Percentiles rank a stretch among this genome's conserved stretches.
phyloP scores from a whole-genome alignment of 2,329 filamentous ascomycete genomes.

The Xylariaceae sp. region DNA sequence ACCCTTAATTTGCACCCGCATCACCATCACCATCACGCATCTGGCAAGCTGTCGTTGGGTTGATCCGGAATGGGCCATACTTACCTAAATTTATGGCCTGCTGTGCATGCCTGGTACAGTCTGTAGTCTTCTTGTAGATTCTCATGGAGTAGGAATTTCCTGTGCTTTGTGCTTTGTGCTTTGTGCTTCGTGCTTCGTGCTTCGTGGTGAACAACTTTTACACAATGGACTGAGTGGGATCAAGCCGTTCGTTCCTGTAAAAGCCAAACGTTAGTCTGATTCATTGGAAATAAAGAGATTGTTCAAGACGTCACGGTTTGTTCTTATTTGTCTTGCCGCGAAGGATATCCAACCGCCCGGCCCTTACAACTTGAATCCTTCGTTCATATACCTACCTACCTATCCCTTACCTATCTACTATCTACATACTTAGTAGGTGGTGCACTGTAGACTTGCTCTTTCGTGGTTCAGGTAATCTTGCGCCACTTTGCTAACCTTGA shows the following conservation, averaged over 20 bases:
- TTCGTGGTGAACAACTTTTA: no score
- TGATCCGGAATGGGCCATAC: background rate
- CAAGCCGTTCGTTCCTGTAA: no score
- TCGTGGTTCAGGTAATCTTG: conserved; percentile 13
- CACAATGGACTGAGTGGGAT: no score
- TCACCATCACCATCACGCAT: background rate
- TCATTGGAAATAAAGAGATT: background rate
- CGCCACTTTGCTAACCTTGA: conserved; percentile 1
- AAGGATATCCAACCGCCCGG: no score
- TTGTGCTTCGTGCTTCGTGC: no score
- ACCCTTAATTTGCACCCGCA: background rate
- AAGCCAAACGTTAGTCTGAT: background rate
- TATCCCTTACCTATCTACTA: background rate
- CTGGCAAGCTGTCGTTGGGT: background rate
- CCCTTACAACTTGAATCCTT: no score
- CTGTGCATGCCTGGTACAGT: no score
- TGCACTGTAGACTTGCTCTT: background rate
- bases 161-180: no score
- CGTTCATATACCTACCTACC: no score
- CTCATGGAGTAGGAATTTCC: no score
- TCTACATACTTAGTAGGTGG: background rate
- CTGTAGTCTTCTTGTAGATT: no score
- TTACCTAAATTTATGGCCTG: no score
- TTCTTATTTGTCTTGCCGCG: background rate
- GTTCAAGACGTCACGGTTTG: background rate